A percentile compares a stretch with the other conserved stretches of the same genome.
Evolutionary conservation across 371 early-diverging fungal genomes (phyloP).

Genomic region (Syncephalastrum sp.): DNA sequence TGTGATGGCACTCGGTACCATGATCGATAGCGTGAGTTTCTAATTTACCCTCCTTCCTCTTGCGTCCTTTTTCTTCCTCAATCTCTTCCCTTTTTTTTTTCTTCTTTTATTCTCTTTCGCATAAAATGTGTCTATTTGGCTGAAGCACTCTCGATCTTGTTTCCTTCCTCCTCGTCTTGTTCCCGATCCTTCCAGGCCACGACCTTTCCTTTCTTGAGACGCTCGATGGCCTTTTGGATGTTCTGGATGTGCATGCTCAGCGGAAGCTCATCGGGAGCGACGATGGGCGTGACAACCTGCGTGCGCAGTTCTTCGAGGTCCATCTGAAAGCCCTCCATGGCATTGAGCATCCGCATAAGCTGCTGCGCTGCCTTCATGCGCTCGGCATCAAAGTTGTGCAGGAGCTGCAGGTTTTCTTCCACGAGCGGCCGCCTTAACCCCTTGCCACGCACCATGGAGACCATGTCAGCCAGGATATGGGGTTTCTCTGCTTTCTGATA

Average conservation of each 20-base stretch:
- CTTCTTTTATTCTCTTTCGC: no score
- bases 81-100: no score
- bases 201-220: slow-evolving; percentile 40
- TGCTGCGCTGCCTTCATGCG: slow-evolving; percentile 32
- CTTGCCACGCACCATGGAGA: slow-evolving; percentile 33
- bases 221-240: slow-evolving; percentile 42
- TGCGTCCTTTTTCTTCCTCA: no score
- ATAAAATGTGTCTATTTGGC: no score
- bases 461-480: slow-evolving; percentile 32
- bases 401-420: slow-evolving; percentile 38
- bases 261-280: slow-evolving; percentile 37
- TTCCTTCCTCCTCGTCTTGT: no score
- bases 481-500: slow-evolving; percentile 35
- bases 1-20: slow-evolving; percentile 90
- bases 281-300: slow-evolving; percentile 40
- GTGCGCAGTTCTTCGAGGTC: slow-evolving; percentile 49
- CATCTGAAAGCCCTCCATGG: slow-evolving; percentile 48
- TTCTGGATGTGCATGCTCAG: slow-evolving; percentile 50
- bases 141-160: no score
- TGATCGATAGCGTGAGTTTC: slow-evolving; percentile 84
- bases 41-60: slow-evolving; percentile 21
- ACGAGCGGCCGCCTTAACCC: slow-evolving; percentile 28
- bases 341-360: slow-evolving; percentile 35
- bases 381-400: slow-evolving; percentile 33
- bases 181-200: slow-evolving; percentile 24